Evolutionary conservation across 78 protist species (phyloP), one percentile per base, ranked within the genome.

Genomic region (Cavenderia fasciculata): DNA sequence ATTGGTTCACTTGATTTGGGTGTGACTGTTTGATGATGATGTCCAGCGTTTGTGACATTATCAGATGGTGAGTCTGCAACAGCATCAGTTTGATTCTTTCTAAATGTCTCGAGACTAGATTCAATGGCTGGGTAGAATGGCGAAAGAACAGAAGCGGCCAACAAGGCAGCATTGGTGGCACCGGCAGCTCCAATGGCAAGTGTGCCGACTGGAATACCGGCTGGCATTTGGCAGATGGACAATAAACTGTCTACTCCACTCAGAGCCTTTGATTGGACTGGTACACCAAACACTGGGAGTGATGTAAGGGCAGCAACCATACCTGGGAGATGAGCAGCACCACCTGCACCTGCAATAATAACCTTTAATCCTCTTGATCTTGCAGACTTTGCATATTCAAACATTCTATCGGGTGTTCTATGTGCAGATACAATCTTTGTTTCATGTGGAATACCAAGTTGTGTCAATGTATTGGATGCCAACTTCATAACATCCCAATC

Each of bases 201-300:
- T 0, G 94, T 90, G 43, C 94, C 94, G 8, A 90, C 94, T 44
- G 94, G 94, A 40, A 90, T 90, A 73, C 94, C 94, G 21, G 91
- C 94, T 12, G 97, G 97, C 97, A 96, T 95, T 74, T 94, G 96
- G 41, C 61, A 85, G 62, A 96, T 96, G 14, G 97, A 95, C 63
- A 86, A 71, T 44, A 96, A 78, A 51, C 97, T 94, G 85, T 96
- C 98, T 41, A 86, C 84, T 27, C 98, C 98, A 59, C 75, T 68
- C 54, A 94, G 88, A 31, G 95, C 84, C 51, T 36, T 72, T 12
- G 86, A 63, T 59, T 79, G 93, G 3, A 93, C 93, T 44, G 98
- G 98, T 19, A 97, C 97, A 34, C 98, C 98, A 66, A 97, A 85
- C 5, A 97, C 98, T 21, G 98, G 98, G n/a, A 95, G 72, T 44